A percentile compares a stretch with the other conserved stretches of the same genome.
phyloP scores from a whole-genome alignment of 768 basidiomycete genomes.

The Termitomyces sp. region DNA sequence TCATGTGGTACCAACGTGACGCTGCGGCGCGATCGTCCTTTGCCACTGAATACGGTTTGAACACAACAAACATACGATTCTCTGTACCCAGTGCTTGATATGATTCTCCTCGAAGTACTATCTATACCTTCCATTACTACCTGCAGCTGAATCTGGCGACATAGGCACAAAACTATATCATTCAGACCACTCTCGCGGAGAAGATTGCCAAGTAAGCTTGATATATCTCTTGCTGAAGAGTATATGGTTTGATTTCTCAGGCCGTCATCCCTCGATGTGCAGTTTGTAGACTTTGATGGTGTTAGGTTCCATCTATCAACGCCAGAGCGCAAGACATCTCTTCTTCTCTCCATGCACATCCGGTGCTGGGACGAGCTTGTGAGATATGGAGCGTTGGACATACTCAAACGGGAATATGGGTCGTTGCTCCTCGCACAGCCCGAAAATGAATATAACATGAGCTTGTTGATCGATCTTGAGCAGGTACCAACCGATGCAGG shows the following conservation, averaged over 20 bases:
- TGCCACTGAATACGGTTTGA: background rate
- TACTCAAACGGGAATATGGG: slow-evolving; percentile 83
- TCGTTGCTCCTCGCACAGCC: slow-evolving; percentile 56
- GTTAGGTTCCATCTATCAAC: slow-evolving; percentile 93
- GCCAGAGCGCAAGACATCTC: slow-evolving; percentile 72
- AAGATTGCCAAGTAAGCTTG: slow-evolving; percentile 71
- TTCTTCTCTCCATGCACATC: slow-evolving; percentile 93
- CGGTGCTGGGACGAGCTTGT: slow-evolving; percentile 96
- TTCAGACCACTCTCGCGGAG: slow-evolving; percentile 83
- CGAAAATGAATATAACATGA: slow-evolving; percentile 88
- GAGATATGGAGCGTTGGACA: slow-evolving; percentile 75
- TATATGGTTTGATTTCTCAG: slow-evolving; percentile 35
- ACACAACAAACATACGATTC: background rate
- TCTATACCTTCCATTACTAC: background rate
- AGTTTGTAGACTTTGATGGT: slow-evolving; percentile 97
- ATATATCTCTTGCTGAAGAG: background rate
- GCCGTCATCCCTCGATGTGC: slow-evolving; percentile 86
- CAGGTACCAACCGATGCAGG: slow-evolving; percentile 77
- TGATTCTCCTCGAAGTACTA: slow-evolving; percentile 85
- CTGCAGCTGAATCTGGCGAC: slow-evolving; percentile 6
- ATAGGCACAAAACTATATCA: slow-evolving; percentile 89
- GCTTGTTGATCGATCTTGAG: slow-evolving; percentile 83
- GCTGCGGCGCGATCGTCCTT: background rate
- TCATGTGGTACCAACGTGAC: background rate
- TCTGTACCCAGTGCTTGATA: background rate